phyloP scores from a whole-genome alignment of 108 stramenopile genomes.

The Skeletonema costatum region DNA sequence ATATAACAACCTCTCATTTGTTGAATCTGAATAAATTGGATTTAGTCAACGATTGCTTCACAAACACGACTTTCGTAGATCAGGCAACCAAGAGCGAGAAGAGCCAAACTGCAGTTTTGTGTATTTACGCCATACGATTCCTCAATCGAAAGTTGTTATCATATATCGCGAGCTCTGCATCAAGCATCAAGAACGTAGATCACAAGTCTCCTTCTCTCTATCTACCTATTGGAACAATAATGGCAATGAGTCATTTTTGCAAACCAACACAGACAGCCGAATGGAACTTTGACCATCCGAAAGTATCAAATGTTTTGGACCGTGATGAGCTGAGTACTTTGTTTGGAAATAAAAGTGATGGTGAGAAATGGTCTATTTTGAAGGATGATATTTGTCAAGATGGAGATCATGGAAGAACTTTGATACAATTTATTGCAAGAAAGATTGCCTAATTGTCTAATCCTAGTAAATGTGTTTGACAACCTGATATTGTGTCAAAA shows the following conservation, averaged over 20 bases:
- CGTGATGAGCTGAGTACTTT: slow-evolving; percentile 60
- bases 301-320: slow-evolving; percentile 72
- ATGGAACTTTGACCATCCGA: slow-evolving; percentile 86
- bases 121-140: slow-evolving; percentile 71
- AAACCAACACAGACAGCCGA: slow-evolving; percentile 54
- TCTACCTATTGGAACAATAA: slow-evolving; percentile 48
- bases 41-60: slow-evolving; percentile 27
- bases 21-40: slow-evolving; percentile 61
- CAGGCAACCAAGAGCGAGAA: slow-evolving; percentile 1
- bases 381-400: slow-evolving; percentile 68
- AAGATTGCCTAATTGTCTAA: slow-evolving; percentile 28
- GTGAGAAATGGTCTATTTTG: slow-evolving; percentile 58
- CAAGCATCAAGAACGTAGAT: background rate
- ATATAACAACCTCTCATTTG: slow-evolving; percentile 41
- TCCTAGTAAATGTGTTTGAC: background rate
- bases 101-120: slow-evolving; percentile 12
- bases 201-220: slow-evolving; percentile 8
- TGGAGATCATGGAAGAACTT: slow-evolving; percentile 79
- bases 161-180: slow-evolving; percentile 25
- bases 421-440: slow-evolving; percentile 81
- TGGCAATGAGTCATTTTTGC: slow-evolving; percentile 82
- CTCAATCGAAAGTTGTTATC: slow-evolving; percentile 64
- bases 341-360: slow-evolving; percentile 27
- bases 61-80: background rate
- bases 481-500: background rate